phyloP scores from a whole-genome alignment of 805 yeast genomes.

The Yarrowia sp. region DNA sequence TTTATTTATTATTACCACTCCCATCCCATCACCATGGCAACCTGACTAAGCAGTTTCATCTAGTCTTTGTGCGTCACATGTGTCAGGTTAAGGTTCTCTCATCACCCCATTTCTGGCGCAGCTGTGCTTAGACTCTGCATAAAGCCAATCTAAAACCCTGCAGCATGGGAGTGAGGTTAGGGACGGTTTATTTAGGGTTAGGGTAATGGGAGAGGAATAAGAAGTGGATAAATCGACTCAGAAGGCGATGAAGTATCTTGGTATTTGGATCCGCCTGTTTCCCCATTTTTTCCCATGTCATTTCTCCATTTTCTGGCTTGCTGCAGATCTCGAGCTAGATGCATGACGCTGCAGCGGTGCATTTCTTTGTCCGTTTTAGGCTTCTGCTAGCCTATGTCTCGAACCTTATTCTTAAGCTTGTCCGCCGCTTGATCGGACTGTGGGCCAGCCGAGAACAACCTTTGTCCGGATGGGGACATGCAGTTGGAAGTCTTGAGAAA shows the following conservation, averaged over 20 bases:
- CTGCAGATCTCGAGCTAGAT: slow-evolving; percentile 11
- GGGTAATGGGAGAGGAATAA: neutral
- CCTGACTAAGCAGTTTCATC: slow-evolving; percentile 22
- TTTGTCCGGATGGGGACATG: neutral
- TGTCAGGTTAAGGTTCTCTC: slow-evolving; percentile 13
- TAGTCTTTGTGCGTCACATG: slow-evolving; percentile 32
- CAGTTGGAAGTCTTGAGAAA: neutral
- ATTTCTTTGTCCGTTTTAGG: slow-evolving; percentile 11
- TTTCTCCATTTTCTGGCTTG: neutral
- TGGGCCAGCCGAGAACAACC: slow-evolving; percentile 17
- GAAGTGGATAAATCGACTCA: neutral
- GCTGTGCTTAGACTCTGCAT: neutral
- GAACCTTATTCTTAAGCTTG: slow-evolving; percentile 15
- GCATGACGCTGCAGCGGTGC: neutral
- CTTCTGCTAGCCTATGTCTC: neutral
- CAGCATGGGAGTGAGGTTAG: neutral
- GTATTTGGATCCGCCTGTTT: no score
- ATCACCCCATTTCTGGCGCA: slow-evolving; percentile 35
- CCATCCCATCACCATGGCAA: no score
- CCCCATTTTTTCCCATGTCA: neutral
- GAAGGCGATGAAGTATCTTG: no score
- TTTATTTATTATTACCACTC: no score
- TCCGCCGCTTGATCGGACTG: slow-evolving; percentile 33
- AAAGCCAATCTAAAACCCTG: slow-evolving; percentile 29
- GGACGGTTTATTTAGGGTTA: neutral